Base-by-base conservation (phyloP, 495 filamentous ascomycete species). In the Astrocystis sublimbata region DNA sequence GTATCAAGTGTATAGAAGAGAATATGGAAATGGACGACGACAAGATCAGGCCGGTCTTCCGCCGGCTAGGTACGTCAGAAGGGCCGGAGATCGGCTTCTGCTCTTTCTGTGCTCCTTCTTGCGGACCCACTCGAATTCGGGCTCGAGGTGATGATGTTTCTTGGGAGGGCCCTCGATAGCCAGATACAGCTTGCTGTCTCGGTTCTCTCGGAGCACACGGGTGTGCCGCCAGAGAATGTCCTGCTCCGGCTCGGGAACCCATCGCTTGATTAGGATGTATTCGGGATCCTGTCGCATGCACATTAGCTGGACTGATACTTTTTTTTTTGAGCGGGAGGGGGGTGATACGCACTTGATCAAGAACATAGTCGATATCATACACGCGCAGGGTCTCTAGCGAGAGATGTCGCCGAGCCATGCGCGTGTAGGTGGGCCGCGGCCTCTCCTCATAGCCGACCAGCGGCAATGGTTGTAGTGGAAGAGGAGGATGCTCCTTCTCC, bases 211-310 rank as follows among this genome's bases (percentile, higher is more conserved):
- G 62, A 90, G 63, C 51, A 83, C 78, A 58, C 81, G 77, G 9
- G 89, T 90, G 77, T 93, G 89, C 12, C 82, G 76, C 77, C 90
- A 93, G 50, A 93, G 84, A 50, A 86, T 74, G 46, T 89, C 82
- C 66, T 92, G 90, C 67, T 91, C 83, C 62, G 85, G 81, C 71
- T 92, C 86, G 41, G 81, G 79, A 62, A 93, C 85, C 86, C 85
- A 92, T 56, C 84, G 79, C 72, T 90, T 90, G 79, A 93, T 91
- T 58, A 93, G 74, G 57, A 93, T 80, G 63, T 86, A 92, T 55
- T 89, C 85, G 50, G 82, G 79, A 63, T 93, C 88, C 76, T 82
- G 67, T 71, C 75, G 28, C 15, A 35, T 35, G n/a, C 21, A 33
- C 2, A 63, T 76, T 68, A 76, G 75, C 67, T 7, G 51, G 19